Conservation (phyloP, 2,329 filamentous ascomycete species). For the Fusarium solani-melongenae region DNA sequence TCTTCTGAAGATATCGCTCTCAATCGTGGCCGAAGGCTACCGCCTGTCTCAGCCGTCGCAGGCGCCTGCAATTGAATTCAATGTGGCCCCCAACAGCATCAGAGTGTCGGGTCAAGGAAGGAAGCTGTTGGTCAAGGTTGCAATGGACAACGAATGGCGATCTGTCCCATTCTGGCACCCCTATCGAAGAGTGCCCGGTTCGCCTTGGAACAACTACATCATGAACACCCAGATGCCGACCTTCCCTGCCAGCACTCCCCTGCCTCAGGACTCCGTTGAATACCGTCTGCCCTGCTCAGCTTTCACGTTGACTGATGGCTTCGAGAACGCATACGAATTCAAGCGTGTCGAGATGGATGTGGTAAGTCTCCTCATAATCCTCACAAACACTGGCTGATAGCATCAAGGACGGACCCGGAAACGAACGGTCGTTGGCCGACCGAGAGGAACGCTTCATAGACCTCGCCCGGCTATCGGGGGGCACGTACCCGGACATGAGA, state of each 20-base stretch:
- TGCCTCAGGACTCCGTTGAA: neutral
- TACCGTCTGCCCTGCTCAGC: conserved; percentile 25
- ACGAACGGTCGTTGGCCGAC: neutral
- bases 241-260: neutral
- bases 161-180: conserved; percentile 34
- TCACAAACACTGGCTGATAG: neutral
- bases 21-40: neutral
- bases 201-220: conserved; percentile 41
- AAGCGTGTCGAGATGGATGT: conserved; percentile 10
- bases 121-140: conserved; percentile 27
- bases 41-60: neutral
- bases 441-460: conserved; percentile 2
- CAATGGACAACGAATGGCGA: conserved; percentile 14
- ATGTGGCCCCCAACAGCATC: conserved; percentile 31
- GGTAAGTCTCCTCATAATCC: neutral
- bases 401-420: neutral
- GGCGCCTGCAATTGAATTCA: conserved; percentile 30
- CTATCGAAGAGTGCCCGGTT: conserved; percentile 31
- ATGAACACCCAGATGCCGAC: conserved; percentile 20
- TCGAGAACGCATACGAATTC: conserved; percentile 5
- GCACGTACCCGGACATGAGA: neutral
- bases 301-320: neutral
- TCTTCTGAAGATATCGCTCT: conserved; percentile 10
- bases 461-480: conserved; percentile 7
- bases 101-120: conserved; percentile 28